Base-by-base conservation (phyloP, 805 yeast species). In the Saturnispora hagleri region DNA sequence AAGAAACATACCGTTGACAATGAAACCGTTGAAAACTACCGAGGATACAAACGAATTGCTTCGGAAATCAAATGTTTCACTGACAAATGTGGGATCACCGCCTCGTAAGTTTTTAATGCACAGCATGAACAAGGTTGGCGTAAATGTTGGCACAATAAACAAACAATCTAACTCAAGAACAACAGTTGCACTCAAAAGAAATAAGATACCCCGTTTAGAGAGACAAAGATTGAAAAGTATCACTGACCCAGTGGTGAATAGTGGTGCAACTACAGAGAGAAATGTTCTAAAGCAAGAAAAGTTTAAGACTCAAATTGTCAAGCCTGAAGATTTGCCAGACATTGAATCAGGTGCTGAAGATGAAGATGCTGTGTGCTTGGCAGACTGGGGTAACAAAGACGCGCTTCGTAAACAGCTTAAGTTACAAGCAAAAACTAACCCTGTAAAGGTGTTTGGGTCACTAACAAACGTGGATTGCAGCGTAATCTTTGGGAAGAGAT, bases 391-490 rank as follows among this genome's bases (percentile, higher is more conserved):
- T 4, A 26, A 56, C 20, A 43, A 36, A 4, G 52, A n/a, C 26
- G 27, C 35, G 2, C 54, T 64, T 22, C 53, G 55, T 33, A 52
- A 53, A 35, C 57, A 53, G 27, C 50, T 63, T n/a, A 48, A 47
- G 18, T 42, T 50, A 9, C 68, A 64, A 48, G 48, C 55, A 7
- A 47, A 43, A 13, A 55, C 53, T 17, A 60, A 66, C 44, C 69
- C 70, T 1, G 40, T 50, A 13, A 26, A 43, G 1, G 53, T 66
- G 17, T 66, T 66, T 57, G 70, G 69, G 1, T 53, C 51, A 3
- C 51, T 61, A 7, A 38, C 43, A 1, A 51, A 47, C 36, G 56
- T 62, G 24, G 56, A 61, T 34, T 58, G 64, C 45, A 49, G 58
- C 4, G 59, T 56, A 18, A 57, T 64, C 10, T 64, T 65, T 33